Evolutionary conservation across 805 yeast species (phyloP), one percentile per base, ranked within the genome.

Genomic region (Candida tallmaniae): DNA sequence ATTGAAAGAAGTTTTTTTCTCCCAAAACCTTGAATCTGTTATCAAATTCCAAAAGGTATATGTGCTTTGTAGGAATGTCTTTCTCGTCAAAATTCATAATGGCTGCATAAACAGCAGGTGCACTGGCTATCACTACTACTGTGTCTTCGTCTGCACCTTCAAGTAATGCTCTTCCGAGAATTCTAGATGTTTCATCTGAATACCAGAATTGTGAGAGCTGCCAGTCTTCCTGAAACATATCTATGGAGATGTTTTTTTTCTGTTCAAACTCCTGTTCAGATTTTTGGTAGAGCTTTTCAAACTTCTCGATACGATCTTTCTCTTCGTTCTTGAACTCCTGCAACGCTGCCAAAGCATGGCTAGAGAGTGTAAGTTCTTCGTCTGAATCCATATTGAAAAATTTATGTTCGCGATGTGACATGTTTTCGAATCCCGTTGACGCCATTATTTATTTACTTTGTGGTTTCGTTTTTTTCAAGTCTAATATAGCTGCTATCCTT

Each of bases 151-250:
- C 83, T 1, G 94, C 93, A 6, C 86, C 93, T 23, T 80, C 84
- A 10, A 87, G 57, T 27, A 87, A 62, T 6, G 85, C 93, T 40
- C 73, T 74, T 0, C 86, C 93, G 13, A 86, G 56, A 0, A 60
- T 51, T 33, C 69, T 71, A 0, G 96, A 88, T 1, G 96, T 88
- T 3, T 65, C 59, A 40, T 86, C 89, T 37, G 72, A 63, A 52
- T 86, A 88, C 88, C 97, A 88, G 60, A 88, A 88, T 57, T 88
- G 97, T 1, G 95, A 86, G 24, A 89, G 67, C 51, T 86, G 93
- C 97, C 97, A 88, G 58, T 88, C 95, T 58, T 88, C 96, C 51
- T 83, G 70, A 56, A 88, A 88, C 24, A 76, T 68, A 34, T 80
- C 85, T 58, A 89, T 89, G 14, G 78, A 74, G 51, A 53, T 48